Evolutionary conservation across 2,329 filamentous ascomycete species (phyloP).

Genomic region (Plenodomus biglobosus): DNA sequence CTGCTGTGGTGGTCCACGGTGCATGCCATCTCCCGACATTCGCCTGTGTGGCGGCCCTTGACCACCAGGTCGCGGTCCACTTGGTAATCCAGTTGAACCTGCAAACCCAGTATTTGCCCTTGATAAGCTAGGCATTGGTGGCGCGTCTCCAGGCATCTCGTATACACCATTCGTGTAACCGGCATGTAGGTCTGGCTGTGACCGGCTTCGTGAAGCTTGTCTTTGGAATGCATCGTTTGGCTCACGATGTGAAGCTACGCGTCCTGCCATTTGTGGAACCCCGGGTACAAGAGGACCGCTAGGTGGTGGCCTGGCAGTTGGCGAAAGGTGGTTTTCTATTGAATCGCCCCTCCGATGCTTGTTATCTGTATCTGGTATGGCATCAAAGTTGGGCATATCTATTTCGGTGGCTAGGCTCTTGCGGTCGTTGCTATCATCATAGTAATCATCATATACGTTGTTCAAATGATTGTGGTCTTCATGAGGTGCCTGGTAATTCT

Average conservation of each 20-base stretch:
- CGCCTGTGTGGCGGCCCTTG: slow-evolving; percentile 30
- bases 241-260: slow-evolving; percentile 2
- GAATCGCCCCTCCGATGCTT: slow-evolving; percentile 41
- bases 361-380: slow-evolving; percentile 46
- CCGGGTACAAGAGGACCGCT: no score
- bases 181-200: slow-evolving; percentile 62
- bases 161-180: slow-evolving; percentile 55
- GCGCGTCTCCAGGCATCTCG: slow-evolving; percentile 68
- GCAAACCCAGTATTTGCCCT: slow-evolving; percentile 46
- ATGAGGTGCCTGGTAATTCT: slow-evolving; percentile 24
- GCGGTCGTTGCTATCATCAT: slow-evolving; percentile 39
- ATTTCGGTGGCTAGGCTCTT: slow-evolving; percentile 51
- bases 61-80: slow-evolving; percentile 24
- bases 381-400: slow-evolving; percentile 67
- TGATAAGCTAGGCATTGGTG: slow-evolving; percentile 53
- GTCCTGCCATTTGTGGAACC: slow-evolving; percentile 11
- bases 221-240: slow-evolving; percentile 31
- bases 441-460: slow-evolving; percentile 55
- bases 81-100: slow-evolving; percentile 25
- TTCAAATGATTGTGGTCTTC: slow-evolving; percentile 49
- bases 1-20: slow-evolving; percentile 18
- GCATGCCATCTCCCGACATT: slow-evolving; percentile 13
- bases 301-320: slow-evolving; percentile 10
- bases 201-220: slow-evolving; percentile 61
- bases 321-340: slow-evolving; percentile 41